phyloP scores from a whole-genome alignment of 495 filamentous ascomycete genomes.

The Penicillium angulare region DNA sequence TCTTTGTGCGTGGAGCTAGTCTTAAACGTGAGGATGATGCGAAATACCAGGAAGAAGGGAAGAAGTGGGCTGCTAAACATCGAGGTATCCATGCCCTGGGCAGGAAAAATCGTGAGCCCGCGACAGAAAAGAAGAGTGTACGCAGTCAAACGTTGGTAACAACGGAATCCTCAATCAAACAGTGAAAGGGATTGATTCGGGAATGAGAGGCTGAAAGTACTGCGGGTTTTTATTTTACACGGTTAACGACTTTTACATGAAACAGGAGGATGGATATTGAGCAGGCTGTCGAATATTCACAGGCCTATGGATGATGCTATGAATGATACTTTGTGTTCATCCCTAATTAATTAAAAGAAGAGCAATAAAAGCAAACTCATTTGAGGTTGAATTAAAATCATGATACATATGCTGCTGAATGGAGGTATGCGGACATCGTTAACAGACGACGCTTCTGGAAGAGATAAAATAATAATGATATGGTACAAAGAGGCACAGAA shows the following conservation, averaged over 20 bases:
- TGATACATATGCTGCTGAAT: too few species aligned
- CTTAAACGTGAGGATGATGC: constrained; percentile 5
- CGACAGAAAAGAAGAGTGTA: not conserved
- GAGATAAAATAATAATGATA: not conserved
- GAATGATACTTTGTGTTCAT: too few species aligned
- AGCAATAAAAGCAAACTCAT: too few species aligned
- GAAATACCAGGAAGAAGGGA: constrained; percentile 3
- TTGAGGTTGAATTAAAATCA: too few species aligned
- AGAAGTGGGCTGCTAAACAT: constrained; percentile 4
- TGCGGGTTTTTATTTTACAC: too few species aligned
- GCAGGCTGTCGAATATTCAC: too few species aligned
- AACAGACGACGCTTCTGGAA: not conserved
- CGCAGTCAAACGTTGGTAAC: not conserved
- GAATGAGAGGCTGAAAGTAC: too few species aligned
- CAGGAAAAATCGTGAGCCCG: not conserved
- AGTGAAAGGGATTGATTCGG: too few species aligned
- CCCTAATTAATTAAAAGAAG: too few species aligned
- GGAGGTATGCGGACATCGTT: not conserved
- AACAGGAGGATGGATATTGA: too few species aligned
- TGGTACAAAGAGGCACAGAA: constrained; percentile 5
- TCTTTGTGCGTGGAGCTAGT: constrained; percentile 2
- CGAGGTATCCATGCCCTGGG: not conserved
- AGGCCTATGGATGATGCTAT: too few species aligned
- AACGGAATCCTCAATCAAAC: not conserved
- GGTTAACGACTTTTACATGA: too few species aligned